phyloP scores from a whole-genome alignment of 192 early-diverging fungal genomes.

The Dissophora globulifera region DNA sequence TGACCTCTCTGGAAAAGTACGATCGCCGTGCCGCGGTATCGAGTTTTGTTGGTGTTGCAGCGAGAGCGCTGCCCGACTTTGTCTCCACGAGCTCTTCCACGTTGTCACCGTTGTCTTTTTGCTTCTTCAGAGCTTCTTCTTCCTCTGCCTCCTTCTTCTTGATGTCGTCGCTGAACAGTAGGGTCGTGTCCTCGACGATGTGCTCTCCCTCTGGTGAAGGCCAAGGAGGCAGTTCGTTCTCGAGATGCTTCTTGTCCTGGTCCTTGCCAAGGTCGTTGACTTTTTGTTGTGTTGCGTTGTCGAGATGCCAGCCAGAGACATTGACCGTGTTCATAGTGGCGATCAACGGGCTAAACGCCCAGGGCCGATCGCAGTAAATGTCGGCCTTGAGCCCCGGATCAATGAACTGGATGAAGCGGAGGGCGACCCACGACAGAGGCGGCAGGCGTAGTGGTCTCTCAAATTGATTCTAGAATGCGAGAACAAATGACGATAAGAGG shows the following conservation, averaged over 20 bases:
- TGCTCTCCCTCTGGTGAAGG: slow-evolving; percentile 53
- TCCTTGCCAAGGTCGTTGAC: slow-evolving; percentile 16
- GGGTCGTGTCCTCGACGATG: slow-evolving; percentile 35
- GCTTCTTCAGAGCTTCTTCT: slow-evolving; percentile 2
- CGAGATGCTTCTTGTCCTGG: slow-evolving; percentile 14
- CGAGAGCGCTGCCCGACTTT: slow-evolving; percentile 12
- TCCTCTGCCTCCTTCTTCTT: slow-evolving; percentile 9
- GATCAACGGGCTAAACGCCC: slow-evolving; percentile 75
- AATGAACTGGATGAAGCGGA: slow-evolving; percentile 79
- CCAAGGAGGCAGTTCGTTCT: slow-evolving; percentile 55
- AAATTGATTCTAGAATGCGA: slow-evolving; percentile 66
- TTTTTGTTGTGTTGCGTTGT: slow-evolving; percentile 26
- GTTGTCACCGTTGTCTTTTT: slow-evolving; percentile 2
- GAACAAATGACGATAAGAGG: not conserved
- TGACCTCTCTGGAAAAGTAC: slow-evolving; percentile 61
- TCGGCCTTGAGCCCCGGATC: slow-evolving; percentile 81
- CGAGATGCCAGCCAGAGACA: slow-evolving; percentile 52
- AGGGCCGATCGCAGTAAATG: slow-evolving; percentile 75
- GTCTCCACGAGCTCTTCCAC: slow-evolving; percentile 8
- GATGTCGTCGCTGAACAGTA: slow-evolving; percentile 10
- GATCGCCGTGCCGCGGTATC: slow-evolving; percentile 58
- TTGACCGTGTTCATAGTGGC: slow-evolving; percentile 80
- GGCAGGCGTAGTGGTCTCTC: slow-evolving; percentile 75
- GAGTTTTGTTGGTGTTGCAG: slow-evolving; percentile 16
- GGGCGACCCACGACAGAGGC: slow-evolving; percentile 72